phyloP scores from a whole-genome alignment of 176 grass and related monocot species.

The Coix lacrymajobi region DNA sequence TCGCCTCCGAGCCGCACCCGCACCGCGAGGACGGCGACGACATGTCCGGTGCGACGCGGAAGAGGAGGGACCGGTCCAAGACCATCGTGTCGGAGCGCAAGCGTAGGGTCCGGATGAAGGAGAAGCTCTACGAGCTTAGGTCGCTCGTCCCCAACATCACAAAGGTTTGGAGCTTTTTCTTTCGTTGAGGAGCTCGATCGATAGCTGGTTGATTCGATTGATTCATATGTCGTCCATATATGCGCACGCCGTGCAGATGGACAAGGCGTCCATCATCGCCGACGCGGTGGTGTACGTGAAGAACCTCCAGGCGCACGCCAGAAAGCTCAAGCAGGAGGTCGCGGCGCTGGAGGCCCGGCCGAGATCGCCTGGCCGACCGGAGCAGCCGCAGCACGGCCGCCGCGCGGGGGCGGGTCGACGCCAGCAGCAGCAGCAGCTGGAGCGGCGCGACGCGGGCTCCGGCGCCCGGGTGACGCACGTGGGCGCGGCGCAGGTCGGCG shows the following conservation, averaged over 20 bases:
- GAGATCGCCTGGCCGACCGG: neutral
- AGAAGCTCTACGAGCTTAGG: slow-evolving; percentile 89
- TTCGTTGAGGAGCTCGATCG: too few relatives aligned
- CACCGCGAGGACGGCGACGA: slow-evolving; percentile 39
- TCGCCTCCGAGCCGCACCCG: neutral
- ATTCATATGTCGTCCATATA: too few relatives aligned
- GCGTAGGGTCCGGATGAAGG: slow-evolving; percentile 86
- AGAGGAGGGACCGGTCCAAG: slow-evolving; percentile 78
- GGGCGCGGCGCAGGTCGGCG: slow-evolving; percentile 46
- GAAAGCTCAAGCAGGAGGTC: slow-evolving; percentile 61
- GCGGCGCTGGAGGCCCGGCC: slow-evolving; percentile 48
- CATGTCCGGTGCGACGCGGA: slow-evolving; percentile 12
- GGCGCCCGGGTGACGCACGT: slow-evolving; percentile 44
- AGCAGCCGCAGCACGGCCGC: neutral
- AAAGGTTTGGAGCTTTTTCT: slow-evolving; percentile 24
- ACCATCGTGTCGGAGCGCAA: slow-evolving; percentile 87
- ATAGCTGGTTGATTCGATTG: too few relatives aligned
- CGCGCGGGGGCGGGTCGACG: neutral
- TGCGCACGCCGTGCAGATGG: slow-evolving; percentile 50
- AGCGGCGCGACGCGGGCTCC: neutral
- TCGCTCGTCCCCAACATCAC: slow-evolving; percentile 91
- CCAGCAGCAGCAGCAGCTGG: neutral
- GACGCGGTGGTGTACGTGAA: slow-evolving; percentile 77
- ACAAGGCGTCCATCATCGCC: slow-evolving; percentile 93
- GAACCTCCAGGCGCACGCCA: slow-evolving; percentile 60